A percentile compares a stretch with the other conserved stretches of the same genome.
Evolutionary conservation across 306 rosid species (phyloP).

Genomic region (Castanea crenata): DNA sequence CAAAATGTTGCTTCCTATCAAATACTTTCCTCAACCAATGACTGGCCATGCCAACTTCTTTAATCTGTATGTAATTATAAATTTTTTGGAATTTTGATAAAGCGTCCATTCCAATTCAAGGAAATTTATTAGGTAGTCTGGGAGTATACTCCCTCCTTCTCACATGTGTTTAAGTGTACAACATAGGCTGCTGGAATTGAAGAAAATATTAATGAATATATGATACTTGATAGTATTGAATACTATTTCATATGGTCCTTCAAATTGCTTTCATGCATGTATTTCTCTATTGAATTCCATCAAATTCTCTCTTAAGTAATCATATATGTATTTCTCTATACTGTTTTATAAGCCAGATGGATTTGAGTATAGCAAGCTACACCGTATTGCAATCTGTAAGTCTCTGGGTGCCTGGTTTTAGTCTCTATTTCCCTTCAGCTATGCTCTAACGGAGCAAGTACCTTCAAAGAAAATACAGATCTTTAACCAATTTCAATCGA

Average conservation of each 20-base stretch:
- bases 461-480: conserved; percentile 16
- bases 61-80: no score
- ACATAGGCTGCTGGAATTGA: conserved; percentile 11
- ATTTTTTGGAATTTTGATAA: no score
- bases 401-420: conserved; percentile 11
- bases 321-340: conserved; percentile 26
- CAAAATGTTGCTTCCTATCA: no score
- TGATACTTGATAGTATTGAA: conserved; percentile 5
- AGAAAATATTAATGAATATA: conserved; percentile 1
- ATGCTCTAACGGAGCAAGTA: conserved; percentile 14
- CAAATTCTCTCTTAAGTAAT: not conserved
- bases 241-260: conserved; percentile 17
- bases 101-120: no score
- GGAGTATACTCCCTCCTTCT: no score
- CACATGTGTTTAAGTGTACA: not conserved
- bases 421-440: conserved; percentile 18
- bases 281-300: conserved; percentile 7
- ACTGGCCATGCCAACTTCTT: no score
- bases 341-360: conserved; percentile 5
- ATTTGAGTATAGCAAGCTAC: conserved; percentile 17
- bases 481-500: conserved; percentile 4
- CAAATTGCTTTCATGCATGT: conserved; percentile 11
- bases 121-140: no score
- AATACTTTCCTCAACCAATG: no score
- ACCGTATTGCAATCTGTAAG: conserved; percentile 10